These are phyloP conservation scores for Lunasporangiospora selenospora DNA, from an alignment of 192 early-diverging fungal genomes.

Conservation along the genomic window DNA sequence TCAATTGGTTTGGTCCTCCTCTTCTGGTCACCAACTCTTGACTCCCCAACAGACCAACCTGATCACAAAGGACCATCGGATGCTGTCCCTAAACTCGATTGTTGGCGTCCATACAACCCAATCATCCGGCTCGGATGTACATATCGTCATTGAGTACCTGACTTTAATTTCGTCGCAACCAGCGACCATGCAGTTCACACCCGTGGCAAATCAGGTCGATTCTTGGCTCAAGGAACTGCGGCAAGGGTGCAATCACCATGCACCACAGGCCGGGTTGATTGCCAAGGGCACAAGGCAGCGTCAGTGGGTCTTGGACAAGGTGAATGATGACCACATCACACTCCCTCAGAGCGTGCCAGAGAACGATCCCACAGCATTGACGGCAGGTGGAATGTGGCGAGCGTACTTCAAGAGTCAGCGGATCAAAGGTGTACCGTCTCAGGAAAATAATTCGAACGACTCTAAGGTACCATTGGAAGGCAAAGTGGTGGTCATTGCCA, in stretches of 20 bases:
- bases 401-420: conserved; percentile 35
- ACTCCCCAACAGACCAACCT: conserved; percentile 34
- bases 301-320: conserved; percentile 37
- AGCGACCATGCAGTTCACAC: conserved; percentile 41
- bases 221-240: conserved; percentile 36
- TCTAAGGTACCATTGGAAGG: conserved; percentile 30
- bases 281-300: conserved; percentile 35
- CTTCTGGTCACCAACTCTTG: conserved; percentile 40
- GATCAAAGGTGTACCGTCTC: conserved; percentile 35
- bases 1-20: conserved; percentile 38
- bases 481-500: conserved; percentile 27
- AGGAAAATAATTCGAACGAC: conserved; percentile 9
- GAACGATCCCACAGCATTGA: conserved; percentile 31
- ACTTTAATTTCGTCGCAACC: conserved; percentile 41
- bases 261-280: conserved; percentile 36
- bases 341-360: conserved; percentile 33
- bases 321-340: conserved; percentile 26
- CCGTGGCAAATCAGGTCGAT: conserved; percentile 28
- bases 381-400: conserved; percentile 45
- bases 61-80: conserved; percentile 39
- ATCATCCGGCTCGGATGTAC: conserved; percentile 6
- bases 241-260: conserved; percentile 42
- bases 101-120: conserved; percentile 29
- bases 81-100: conserved; percentile 34
- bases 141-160: conserved; percentile 34